These are phyloP conservation scores for Globisporangium polare DNA, from an alignment of 352 stramenopile genomes.

Conservation along the genomic window DNA sequence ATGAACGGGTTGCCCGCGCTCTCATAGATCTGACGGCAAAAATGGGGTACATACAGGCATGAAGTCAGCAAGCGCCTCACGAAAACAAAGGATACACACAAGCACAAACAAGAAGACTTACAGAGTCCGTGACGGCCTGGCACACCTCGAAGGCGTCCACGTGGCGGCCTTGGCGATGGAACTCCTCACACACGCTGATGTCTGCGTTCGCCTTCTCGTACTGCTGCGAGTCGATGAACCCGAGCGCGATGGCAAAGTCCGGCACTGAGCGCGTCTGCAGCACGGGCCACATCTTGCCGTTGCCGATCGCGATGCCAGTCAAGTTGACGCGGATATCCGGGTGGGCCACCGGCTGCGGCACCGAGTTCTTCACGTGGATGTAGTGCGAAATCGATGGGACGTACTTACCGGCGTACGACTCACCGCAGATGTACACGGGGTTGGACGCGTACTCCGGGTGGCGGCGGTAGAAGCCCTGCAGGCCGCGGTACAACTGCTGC, in stretches of 20 bases:
- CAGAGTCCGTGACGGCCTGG: slow-evolving; percentile 54
- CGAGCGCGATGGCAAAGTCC: slow-evolving; percentile 76
- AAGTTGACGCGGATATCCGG: slow-evolving; percentile 65
- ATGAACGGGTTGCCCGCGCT: slow-evolving; percentile 78
- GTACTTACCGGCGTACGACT: slow-evolving; percentile 97
- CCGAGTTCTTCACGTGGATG: slow-evolving; percentile 88
- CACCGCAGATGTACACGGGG: slow-evolving; percentile 72
- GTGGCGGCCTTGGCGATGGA: slow-evolving; percentile 66
- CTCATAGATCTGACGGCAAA: slow-evolving; percentile 49
- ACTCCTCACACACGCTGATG: slow-evolving; percentile 73
- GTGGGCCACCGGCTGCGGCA: slow-evolving; percentile 9
- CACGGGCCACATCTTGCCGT: slow-evolving; percentile 85
- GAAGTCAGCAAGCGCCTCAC: slow-evolving; percentile 1
- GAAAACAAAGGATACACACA: too few relatives aligned
- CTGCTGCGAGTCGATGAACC: slow-evolving; percentile 80
- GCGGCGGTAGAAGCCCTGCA: slow-evolving; percentile 88
- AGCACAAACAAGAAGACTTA: slow-evolving; percentile 3
- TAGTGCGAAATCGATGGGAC: slow-evolving; percentile 93
- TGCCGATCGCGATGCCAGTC: slow-evolving; percentile 88
- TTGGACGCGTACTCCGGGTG: slow-evolving; percentile 80
- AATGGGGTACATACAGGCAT: neutral
- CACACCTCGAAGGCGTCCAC: slow-evolving; percentile 74
- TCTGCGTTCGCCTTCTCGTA: slow-evolving; percentile 70
- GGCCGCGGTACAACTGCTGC: slow-evolving; percentile 89
- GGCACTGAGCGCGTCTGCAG: slow-evolving; percentile 76